Base-by-base conservation (phyloP, 1,284 basidiomycete genomes). In the Ceratobasidium sp. region DNA sequence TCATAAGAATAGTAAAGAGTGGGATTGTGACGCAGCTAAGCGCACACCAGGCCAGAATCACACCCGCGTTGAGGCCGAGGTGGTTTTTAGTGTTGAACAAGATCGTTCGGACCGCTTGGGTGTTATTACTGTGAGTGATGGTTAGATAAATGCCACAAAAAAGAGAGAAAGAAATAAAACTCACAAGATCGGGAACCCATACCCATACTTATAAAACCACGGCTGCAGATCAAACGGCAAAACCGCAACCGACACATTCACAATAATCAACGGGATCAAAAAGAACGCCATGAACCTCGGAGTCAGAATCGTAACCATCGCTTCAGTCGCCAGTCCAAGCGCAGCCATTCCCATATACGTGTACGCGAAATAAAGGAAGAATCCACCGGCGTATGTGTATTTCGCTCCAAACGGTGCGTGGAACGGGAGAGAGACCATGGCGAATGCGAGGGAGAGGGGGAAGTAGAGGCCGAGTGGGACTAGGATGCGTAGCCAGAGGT, bases 81-180 rank as follows among this genome's bases (percentile, higher is more conserved):
- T 86, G 82, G 79, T 86, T 86, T 76, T 85, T 84, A 12, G 88
- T 89, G 81, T 88, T 81, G 85, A 90, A 89, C 79, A 89, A 85
- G 82, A 90, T 86, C 26, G 86, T 87, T 23, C 88, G 84, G 38
- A 71, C 38, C 4, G 69, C 69, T 59, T 61, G 69, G 26, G 69
- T 56, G 38, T 70, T 70, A 26, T 70, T 59, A 50, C 68, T 59
- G 33, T 9, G 26, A 40, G 15, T 17, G 13, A 26, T 6, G 10
- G 28, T 40, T 15, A 62, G 59, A 5, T 1, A 40, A 23, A 54
- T 44, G 5, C 52, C 42, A 15, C 6, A 38, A n/a, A n/a, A n/a
- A n/a, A n/a, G n/a, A n/a, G n/a, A n/a, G n/a, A 74, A 40, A 26
- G 17, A 40, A 2, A 28, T 28, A 42, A 42, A 3, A 74, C 77